Conservation (phyloP, 1,284 basidiomycete genomes). For the Ceraceosorus guamensis region DNA sequence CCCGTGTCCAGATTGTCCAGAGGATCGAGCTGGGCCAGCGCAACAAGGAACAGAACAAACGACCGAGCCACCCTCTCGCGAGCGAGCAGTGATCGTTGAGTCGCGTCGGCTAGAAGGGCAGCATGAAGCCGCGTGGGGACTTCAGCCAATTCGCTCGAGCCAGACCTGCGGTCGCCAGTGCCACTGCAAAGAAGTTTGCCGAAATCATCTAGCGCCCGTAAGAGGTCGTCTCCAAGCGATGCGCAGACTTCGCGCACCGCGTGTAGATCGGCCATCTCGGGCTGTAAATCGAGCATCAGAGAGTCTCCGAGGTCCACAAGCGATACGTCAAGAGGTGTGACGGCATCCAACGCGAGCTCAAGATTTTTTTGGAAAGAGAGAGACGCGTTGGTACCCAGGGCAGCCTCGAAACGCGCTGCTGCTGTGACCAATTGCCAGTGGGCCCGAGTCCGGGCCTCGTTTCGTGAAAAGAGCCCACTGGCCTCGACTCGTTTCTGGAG, state of each 20-base stretch:
- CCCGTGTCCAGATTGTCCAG: neutral
- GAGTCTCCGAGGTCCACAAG: neutral
- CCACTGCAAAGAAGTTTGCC: neutral
- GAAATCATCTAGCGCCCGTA: neutral
- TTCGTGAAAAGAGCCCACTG: no score
- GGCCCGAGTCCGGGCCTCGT: neutral
- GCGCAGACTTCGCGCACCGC: neutral
- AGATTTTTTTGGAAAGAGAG: neutral
- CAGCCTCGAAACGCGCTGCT: neutral
- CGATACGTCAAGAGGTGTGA: neutral
- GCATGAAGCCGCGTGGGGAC: neutral
- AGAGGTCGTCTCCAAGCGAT: neutral
- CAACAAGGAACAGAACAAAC: neutral
- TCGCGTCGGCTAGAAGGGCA: neutral
- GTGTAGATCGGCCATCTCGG: neutral
- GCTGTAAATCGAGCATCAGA: neutral
- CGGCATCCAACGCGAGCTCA: neutral
- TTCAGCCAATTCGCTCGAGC: neutral
- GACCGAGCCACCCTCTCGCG: neutral
- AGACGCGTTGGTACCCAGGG: neutral
- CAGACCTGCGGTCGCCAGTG: neutral
- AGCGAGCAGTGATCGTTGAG: neutral
- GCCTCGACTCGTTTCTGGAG: no score
- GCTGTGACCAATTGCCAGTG: neutral
- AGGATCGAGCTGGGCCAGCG: neutral